A percentile compares a stretch with the other conserved stretches of the same genome.
These are phyloP conservation scores for Rachicladosporium sp. DNA, from an alignment of 2,329 filamentous ascomycete species.

Conservation along the genomic window DNA sequence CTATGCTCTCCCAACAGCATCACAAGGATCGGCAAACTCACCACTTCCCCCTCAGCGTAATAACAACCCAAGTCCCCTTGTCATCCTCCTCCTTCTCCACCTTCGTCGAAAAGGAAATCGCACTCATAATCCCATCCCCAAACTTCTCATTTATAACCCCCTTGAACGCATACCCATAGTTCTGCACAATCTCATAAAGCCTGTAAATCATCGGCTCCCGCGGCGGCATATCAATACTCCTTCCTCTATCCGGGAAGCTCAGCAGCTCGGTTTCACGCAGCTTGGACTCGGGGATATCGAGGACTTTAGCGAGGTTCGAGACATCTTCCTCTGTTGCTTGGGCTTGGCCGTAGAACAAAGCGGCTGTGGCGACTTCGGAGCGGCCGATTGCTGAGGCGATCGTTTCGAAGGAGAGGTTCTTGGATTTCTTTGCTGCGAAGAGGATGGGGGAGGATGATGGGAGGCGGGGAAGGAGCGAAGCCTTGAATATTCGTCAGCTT, in stretches of 20 bases:
- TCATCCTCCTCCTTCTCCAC: constrained; percentile 90
- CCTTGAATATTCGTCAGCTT: constrained; percentile 31
- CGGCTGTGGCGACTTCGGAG: constrained; percentile 72
- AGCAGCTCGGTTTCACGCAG: constrained; percentile 49
- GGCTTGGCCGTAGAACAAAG: constrained; percentile 82
- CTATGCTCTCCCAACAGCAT: neutral
- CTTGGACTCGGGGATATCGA: constrained; percentile 45
- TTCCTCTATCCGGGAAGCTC: constrained; percentile 70
- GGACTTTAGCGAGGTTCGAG: constrained; percentile 51
- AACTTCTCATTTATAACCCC: constrained; percentile 87
- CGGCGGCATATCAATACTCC: constrained; percentile 69
- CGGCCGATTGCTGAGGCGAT: constrained; percentile 64
- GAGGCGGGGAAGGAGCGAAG: constrained; percentile 54
- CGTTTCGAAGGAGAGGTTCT: constrained; percentile 64
- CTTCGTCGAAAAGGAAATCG: constrained; percentile 79
- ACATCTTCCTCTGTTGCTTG: constrained; percentile 60
- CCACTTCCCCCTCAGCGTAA: constrained; percentile 76
- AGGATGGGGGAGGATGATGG: constrained; percentile 60
- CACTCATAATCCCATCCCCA: constrained; percentile 80
- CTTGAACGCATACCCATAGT: constrained; percentile 94
- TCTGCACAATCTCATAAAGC: constrained; percentile 88
- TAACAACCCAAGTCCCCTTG: constrained; percentile 73
- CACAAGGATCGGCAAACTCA: constrained; percentile 28
- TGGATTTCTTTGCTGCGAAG: constrained; percentile 66
- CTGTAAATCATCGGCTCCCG: constrained; percentile 81